Evolutionary conservation across 2,329 filamentous ascomycete species (phyloP).

Genomic region (Cryphonectria parasitica): DNA sequence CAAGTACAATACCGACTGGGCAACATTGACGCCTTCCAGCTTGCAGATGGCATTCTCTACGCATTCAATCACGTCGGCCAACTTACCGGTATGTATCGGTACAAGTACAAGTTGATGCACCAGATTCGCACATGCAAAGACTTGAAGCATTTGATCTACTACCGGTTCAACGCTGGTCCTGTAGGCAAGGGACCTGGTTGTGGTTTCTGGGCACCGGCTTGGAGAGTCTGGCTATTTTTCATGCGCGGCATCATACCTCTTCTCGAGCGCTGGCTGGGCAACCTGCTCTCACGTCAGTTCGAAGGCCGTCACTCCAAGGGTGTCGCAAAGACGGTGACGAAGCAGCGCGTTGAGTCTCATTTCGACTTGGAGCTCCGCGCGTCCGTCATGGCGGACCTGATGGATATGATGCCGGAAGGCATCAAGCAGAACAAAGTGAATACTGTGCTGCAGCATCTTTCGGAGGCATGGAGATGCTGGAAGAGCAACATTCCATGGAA

Average conservation of each 20-base stretch:
- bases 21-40: constrained; percentile 98
- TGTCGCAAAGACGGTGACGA: constrained; percentile 98
- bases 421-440: constrained; percentile 99
- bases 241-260: constrained; percentile 98
- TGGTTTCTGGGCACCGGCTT: constrained; percentile 98
- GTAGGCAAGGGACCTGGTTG: constrained; percentile 98
- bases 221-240: constrained; percentile 99
- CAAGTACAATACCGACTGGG: constrained; percentile 97
- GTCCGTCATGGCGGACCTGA: constrained; percentile 97
- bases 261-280: constrained; percentile 95
- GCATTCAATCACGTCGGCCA: constrained; percentile 99
- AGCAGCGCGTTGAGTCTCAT: constrained; percentile 97
- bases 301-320: constrained; percentile 98
- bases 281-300: constrained; percentile 94
- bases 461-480: constrained; percentile 99
- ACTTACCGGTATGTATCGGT: constrained; percentile 98
- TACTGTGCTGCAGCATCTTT: constrained; percentile 94
- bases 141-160: constrained; percentile 98
- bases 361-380: constrained; percentile 97
- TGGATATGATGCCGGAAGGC: constrained; percentile 99
- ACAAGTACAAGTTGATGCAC: constrained; percentile 99
- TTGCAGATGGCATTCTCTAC: constrained; percentile 98
- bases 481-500: constrained; percentile 99
- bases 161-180: constrained; percentile 94
- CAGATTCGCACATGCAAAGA: constrained; percentile 99